Percentiles rank a stretch among this genome's conserved stretches.
Conservation (phyloP, 352 stramenopile species). For the Pythium coloratum region DNA sequence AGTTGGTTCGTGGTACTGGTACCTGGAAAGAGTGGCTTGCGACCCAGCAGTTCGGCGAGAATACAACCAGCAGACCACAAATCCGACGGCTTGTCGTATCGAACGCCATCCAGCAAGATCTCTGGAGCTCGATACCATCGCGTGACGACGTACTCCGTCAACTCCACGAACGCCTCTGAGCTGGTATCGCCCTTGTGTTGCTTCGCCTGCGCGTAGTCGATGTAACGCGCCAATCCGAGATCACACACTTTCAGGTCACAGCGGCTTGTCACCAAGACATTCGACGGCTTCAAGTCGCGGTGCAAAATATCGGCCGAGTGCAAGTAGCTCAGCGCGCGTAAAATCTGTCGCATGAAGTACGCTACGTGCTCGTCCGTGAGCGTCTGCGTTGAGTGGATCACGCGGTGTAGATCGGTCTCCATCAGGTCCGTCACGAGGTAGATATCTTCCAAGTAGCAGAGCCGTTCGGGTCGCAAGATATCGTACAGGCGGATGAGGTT, state of each 20-base stretch:
- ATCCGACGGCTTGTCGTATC: constrained; percentile 77
- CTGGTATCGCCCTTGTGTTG: constrained; percentile 31
- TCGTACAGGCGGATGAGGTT: constrained; percentile 95
- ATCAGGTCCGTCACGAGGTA: constrained; percentile 97
- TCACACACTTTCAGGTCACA: constrained; percentile 97
- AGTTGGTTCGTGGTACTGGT: constrained; percentile 96
- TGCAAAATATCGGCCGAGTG: constrained; percentile 97
- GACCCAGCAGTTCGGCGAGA: constrained; percentile 93
- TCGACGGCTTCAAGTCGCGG: constrained; percentile 95
- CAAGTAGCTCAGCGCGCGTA: constrained; percentile 96
- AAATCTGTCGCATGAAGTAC: constrained; percentile 97
- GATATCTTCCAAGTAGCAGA: constrained; percentile 95
- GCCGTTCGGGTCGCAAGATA: constrained; percentile 89
- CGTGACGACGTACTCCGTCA: constrained; percentile 84
- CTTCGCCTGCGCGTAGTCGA: constrained; percentile 63
- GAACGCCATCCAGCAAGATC: constrained; percentile 89
- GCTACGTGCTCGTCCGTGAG: constrained; percentile 91
- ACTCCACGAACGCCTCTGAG: constrained; percentile 50
- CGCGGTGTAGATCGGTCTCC: constrained; percentile 91
- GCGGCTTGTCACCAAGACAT: constrained; percentile 96
- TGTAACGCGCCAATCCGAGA: constrained; percentile 89
- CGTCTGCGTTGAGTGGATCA: constrained; percentile 91
- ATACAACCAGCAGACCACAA: constrained; percentile 94
- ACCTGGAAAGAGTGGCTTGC: constrained; percentile 96
- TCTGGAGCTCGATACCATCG: constrained; percentile 87